A percentile compares a stretch with the other conserved stretches of the same genome.
Conservation (phyloP, 495 filamentous ascomycete species). For the Articulospora tetracladia region DNA sequence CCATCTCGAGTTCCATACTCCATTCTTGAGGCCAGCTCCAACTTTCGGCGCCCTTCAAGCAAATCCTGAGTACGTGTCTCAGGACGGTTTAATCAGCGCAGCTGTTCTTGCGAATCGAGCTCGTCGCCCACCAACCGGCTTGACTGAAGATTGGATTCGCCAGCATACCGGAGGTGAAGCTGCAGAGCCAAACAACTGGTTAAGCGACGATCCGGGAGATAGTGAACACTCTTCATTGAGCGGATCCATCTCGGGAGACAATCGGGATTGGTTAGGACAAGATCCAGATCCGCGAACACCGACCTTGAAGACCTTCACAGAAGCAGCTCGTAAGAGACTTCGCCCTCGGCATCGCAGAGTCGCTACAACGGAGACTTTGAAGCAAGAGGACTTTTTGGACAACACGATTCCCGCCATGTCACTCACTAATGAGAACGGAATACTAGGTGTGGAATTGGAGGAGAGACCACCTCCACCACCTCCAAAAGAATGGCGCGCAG, state of each 20-base stretch:
- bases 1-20: slow-evolving; percentile 43
- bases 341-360: slow-evolving; percentile 32
- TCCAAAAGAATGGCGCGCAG: slow-evolving; percentile 21
- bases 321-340: slow-evolving; percentile 6
- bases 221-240: slow-evolving; percentile 61
- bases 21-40: slow-evolving; percentile 46
- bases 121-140: slow-evolving; percentile 51
- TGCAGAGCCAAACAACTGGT: slow-evolving; percentile 65
- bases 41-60: slow-evolving; percentile 30
- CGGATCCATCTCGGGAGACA: slow-evolving; percentile 42
- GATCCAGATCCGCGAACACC: slow-evolving; percentile 24
- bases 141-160: slow-evolving; percentile 76
- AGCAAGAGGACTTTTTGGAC: slow-evolving; percentile 53
- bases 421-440: slow-evolving; percentile 38
- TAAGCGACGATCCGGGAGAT: slow-evolving; percentile 69
- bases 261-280: slow-evolving; percentile 15
- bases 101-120: slow-evolving; percentile 52
- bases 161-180: slow-evolving; percentile 62
- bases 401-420: slow-evolving; percentile 26
- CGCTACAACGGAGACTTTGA: slow-evolving; percentile 63
- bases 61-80: slow-evolving; percentile 34
- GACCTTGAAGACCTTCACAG: slow-evolving; percentile 22
- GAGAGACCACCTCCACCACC: slow-evolving; percentile 46
- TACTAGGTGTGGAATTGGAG: slow-evolving; percentile 22
- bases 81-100: slow-evolving; percentile 37